These are phyloP conservation scores for Agroathelia rolfsii DNA, from an alignment of 1,284 basidiomycete genomes.

Conservation along the genomic window DNA sequence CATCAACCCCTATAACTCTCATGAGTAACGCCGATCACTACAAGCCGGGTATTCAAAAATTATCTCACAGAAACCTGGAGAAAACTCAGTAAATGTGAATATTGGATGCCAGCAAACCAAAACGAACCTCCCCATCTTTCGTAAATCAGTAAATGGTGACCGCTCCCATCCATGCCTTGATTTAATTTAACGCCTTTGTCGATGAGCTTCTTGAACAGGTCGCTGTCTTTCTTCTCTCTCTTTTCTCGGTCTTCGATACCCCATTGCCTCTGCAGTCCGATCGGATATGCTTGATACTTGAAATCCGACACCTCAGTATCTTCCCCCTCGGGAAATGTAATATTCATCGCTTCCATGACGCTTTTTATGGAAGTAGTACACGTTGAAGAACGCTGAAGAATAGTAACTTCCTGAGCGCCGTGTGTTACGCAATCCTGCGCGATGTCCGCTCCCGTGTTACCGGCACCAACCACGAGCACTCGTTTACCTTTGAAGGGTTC, in stretches of 20 bases:
- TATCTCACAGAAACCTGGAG: conserved; percentile 21
- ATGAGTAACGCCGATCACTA: neutral
- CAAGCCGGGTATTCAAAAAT: no score
- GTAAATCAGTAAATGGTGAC: conserved; percentile 17
- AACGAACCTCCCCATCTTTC: conserved; percentile 21
- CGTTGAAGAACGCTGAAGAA: conserved; percentile 30
- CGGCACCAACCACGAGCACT: conserved; percentile 30
- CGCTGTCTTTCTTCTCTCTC: conserved; percentile 20
- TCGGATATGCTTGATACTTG: conserved; percentile 28
- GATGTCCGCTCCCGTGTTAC: conserved; percentile 28
- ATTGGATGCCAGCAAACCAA: neutral
- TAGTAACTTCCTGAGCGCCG: conserved; percentile 24
- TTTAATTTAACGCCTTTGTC: conserved; percentile 29
- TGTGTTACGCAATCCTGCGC: conserved; percentile 25
- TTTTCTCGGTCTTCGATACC: conserved; percentile 20
- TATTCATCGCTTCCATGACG: conserved; percentile 14
- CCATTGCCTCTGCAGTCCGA: conserved; percentile 26
- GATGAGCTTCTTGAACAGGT: conserved; percentile 24
- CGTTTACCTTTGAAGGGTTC: conserved; percentile 21
- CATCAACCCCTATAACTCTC: conserved; percentile 24
- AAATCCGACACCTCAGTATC: conserved; percentile 37
- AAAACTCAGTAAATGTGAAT: conserved; percentile 4
- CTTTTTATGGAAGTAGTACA: conserved; percentile 24
- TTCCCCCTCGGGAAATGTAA: conserved; percentile 33
- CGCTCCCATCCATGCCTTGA: conserved; percentile 21